Base-by-base conservation (phyloP, 164 flowering plant genomes). In the Berberis vulgaris region DNA sequence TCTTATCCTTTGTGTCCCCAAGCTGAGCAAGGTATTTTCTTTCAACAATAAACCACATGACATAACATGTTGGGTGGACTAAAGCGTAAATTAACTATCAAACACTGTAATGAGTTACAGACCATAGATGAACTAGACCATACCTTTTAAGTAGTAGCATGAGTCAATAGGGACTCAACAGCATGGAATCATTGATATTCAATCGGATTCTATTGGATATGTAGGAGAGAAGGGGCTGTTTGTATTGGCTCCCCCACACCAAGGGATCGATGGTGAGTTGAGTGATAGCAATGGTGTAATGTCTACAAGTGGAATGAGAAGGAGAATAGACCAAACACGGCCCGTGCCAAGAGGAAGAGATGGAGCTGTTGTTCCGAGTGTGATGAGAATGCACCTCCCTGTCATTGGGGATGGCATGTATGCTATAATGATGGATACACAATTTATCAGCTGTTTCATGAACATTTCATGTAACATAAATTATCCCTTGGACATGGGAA, bases 221-320 rank as follows among this genome's bases (percentile, higher is more conserved):
- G 50, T 60, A 84, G 92, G 89, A 7, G 89, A 86, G 66, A 86
- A 71, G 63, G 87, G 89, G 41, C 59, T 86, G 63, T 82, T 78
- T 73, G 70, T 89, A 46, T 68, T 83, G 67, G 83, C 93, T 1
- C 92, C 92, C 38, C 87, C 89, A 2, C 89, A 86, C 79, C 92
- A 86, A 66, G 89, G 93, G 54, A 82, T 86, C 6, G 89, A 86
- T 64, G 93, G 93, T 4, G 93, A 84, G 59, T 86, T 89, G 89
- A 84, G 67, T 42, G 89, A 86, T 60, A 4, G 74, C 6, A 83
- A 85, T 40, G 84, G 91, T n/a, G 84, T 84, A 9, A 84, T 5
- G 89, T 86, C 1, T 86, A 86, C 76, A 80, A 71, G 67, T 86
- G 93, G 93, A 86, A 86, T 59, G 85, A 84, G 40, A 82, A 74